Percentiles rank a stretch among this genome's conserved stretches.
These are phyloP conservation scores for Cotoneaster glaucophyllus DNA, from an alignment of 306 rosid genomes.

Conservation along the genomic window DNA sequence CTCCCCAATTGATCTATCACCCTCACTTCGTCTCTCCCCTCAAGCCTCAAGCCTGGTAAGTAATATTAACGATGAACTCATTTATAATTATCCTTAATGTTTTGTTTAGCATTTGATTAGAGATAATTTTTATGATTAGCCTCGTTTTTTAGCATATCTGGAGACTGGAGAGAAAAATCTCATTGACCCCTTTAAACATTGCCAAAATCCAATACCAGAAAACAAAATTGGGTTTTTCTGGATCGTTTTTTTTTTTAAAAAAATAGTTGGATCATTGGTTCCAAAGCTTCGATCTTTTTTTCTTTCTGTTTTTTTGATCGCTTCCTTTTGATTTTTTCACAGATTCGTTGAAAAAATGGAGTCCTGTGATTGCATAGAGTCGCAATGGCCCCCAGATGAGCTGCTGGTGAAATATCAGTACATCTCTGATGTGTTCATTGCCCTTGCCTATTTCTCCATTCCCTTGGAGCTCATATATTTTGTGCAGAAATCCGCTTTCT, in stretches of 20 bases:
- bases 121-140: background rate
- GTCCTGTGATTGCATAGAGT: slow-evolving; percentile 74
- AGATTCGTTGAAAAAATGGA: slow-evolving; percentile 60
- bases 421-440: slow-evolving; percentile 76
- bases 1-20: slow-evolving; percentile 21
- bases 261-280: background rate
- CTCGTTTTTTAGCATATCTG: background rate
- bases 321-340: slow-evolving; percentile 9
- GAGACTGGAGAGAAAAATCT: background rate
- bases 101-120: background rate
- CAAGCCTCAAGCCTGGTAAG: slow-evolving; percentile 4
- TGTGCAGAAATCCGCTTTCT: slow-evolving; percentile 82
- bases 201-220: background rate
- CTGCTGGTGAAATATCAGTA: slow-evolving; percentile 91
- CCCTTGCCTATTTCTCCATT: slow-evolving; percentile 88
- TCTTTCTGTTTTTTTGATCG: background rate
- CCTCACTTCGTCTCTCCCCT: background rate
- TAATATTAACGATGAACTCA: background rate
- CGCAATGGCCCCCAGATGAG: slow-evolving; percentile 80
- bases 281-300: background rate
- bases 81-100: background rate
- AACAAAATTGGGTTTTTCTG: background rate
- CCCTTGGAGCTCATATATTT: slow-evolving; percentile 91
- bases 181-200: background rate
- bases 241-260: background rate